Evolutionary conservation across 2,329 filamentous ascomycete genomes (phyloP).

Genomic region (Pseudofabraea citricarpa): DNA sequence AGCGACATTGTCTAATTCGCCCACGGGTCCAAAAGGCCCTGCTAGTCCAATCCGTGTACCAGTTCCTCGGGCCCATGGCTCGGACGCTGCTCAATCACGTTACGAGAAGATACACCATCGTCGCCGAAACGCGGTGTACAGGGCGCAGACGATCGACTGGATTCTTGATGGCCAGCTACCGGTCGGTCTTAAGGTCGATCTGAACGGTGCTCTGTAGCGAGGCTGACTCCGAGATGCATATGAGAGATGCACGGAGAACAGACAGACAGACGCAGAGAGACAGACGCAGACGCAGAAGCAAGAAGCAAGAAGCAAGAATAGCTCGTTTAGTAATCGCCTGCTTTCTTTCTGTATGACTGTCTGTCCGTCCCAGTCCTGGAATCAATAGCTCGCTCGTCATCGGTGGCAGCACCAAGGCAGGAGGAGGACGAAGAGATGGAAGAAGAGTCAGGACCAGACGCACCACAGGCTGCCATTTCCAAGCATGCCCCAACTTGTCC

Average conservation of each 20-base stretch:
- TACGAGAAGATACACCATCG: neutral
- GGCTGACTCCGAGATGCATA: neutral
- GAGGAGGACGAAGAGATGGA: neutral
- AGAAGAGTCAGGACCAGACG: neutral
- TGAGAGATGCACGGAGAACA: neutral
- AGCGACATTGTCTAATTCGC: neutral
- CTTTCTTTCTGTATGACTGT: neutral
- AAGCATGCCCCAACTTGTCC: neutral
- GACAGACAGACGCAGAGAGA: too few species aligned
- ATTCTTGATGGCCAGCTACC: neutral
- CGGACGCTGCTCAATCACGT: neutral
- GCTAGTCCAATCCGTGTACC: neutral
- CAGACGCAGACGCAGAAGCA: neutral
- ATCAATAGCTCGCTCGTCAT: too few species aligned
- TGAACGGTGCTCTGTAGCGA: neutral
- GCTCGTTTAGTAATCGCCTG: neutral
- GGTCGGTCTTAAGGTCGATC: neutral
- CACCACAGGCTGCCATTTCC: neutral
- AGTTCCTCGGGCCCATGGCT: neutral
- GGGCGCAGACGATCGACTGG: neutral
- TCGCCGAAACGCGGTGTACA: neutral
- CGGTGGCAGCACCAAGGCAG: too few species aligned
- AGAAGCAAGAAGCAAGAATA: neutral
- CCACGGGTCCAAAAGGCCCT: neutral
- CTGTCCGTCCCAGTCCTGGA: too few species aligned